Evolutionary conservation across 345 rosid species (phyloP), one percentile per base, ranked within the genome.

Genomic region (Sapria himalayana): DNA sequence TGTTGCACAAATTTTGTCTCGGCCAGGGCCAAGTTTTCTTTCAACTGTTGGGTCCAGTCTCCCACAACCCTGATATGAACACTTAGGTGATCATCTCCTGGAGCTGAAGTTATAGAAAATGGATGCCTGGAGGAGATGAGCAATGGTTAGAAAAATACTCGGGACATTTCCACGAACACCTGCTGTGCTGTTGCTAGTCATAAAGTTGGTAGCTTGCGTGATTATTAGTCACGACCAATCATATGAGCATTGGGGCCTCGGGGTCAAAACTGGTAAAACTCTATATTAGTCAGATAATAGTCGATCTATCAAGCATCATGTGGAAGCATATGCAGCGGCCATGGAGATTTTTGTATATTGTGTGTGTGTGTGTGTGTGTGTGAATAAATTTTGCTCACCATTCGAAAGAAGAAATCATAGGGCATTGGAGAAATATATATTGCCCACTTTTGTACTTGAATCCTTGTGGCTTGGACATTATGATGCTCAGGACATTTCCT

Each of bases 391-490:
- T 19, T 35, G 47, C 65, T 56, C 42, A 81, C 97, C 97, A 86
- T 65, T 86, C 94, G 37, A 81, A 76, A 14, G 78, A 50, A 45
- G 97, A 86, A 58, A 86, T 70, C 17, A 49, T 31, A 7, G 92
- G 92, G 52, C 97, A 86, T 52, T 73, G 81, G 13, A 86, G 70
- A 60, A 78, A 86, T 51, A 86, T 78, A 57, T 86, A 86, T 54
- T 86, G 97, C 52, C 94, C 97, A 33, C 97, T 86, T 63, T 51
- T 81, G 72, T 76, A 78, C 63, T 74, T 81, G 48, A 81, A 81
- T 51, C 94, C 89, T 29, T 62, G 72, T 44, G 94, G 97, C 69
- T 81, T 86, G 34, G 94, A 76, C 92, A 76, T 72, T 50, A 60
- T 41, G 37, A 86, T 38, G 66, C 82, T 81, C 41, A 86, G 74